Evolutionary conservation across 352 stramenopile genomes (phyloP).

Genomic region (Achlya hypogyna): DNA sequence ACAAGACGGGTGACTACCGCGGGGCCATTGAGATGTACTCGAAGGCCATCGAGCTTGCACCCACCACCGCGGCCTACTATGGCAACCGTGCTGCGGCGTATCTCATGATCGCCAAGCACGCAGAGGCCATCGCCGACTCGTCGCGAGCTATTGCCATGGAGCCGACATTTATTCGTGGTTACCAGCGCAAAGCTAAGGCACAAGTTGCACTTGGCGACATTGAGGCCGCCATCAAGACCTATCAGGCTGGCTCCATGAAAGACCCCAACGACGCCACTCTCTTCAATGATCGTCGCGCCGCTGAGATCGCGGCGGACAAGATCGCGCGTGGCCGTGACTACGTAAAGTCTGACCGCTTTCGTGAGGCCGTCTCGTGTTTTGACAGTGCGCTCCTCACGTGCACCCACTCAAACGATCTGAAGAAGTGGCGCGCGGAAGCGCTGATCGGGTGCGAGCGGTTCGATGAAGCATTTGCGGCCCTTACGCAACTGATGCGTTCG

Average conservation of each 20-base stretch:
- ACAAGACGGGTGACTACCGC: slow-evolving; percentile 87
- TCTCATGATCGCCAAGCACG: slow-evolving; percentile 85
- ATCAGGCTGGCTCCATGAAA: slow-evolving; percentile 55
- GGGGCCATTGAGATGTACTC: slow-evolving; percentile 86
- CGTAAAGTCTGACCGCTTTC: slow-evolving; percentile 48
- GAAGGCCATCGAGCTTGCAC: slow-evolving; percentile 81
- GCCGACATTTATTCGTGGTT: slow-evolving; percentile 83
- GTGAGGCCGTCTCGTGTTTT: slow-evolving; percentile 60
- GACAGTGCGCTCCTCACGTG: slow-evolving; percentile 63
- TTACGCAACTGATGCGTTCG: slow-evolving; percentile 79
- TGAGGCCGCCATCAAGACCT: slow-evolving; percentile 63
- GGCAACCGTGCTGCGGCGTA: slow-evolving; percentile 85
- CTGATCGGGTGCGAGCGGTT: slow-evolving; percentile 72
- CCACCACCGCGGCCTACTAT: slow-evolving; percentile 80
- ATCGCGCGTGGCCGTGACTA: slow-evolving; percentile 59
- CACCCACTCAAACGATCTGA: slow-evolving; percentile 56
- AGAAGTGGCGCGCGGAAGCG: slow-evolving; percentile 55
- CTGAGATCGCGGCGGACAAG: slow-evolving; percentile 79
- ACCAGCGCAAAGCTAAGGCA: slow-evolving; percentile 86
- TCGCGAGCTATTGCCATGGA: slow-evolving; percentile 86
- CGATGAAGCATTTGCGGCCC: slow-evolving; percentile 69
- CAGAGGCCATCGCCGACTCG: slow-evolving; percentile 87
- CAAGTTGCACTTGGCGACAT: slow-evolving; percentile 66
- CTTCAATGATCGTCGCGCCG: slow-evolving; percentile 59
- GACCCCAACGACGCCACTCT: slow-evolving; percentile 73